Base-by-base conservation (phyloP, 2,329 filamentous ascomycete species). In the Tolypocladium ophioglossoides region DNA sequence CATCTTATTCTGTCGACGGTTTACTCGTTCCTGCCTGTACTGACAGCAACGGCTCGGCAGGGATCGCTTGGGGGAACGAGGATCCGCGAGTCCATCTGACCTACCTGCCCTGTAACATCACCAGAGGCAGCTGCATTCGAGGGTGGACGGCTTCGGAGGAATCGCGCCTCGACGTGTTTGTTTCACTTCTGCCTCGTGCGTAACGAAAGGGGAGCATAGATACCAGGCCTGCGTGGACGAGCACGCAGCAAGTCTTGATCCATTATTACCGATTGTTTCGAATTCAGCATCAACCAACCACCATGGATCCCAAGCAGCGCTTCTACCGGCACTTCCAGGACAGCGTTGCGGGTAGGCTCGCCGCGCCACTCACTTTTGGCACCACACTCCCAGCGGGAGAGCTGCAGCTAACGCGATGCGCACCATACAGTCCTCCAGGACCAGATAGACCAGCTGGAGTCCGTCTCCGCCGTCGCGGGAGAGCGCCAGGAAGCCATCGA, bases 311-410 rank as follows among this genome's bases (percentile, higher is more conserved):
- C 55, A 94, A 91, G 61, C 86, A 92, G 65, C 83, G 83, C 39
- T 96, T 96, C 74, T 91, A 92, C 68, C 82, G 84, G 62, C 86
- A 90, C 66, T 96, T 96, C 64, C 85, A 89, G 60, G 78, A 84
- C 62, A 85, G 88, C 69, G 82, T 87, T 52, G 82, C 82, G 49
- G 78, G 89, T 91, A 73, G 68, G 75, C 62, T 22, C 40, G 8
- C 7, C 14, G 41, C 27, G 5, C 20, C 8, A 4, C 11, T 47
- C 24, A 47, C 27, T 16, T 4, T 10, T 16, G 18, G 44, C 24
- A 47, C 44, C 8, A 7, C 8, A 34, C 16, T 32, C 10, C n/a
- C 11, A 41, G 38, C 4, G n/a, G 27, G 16, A 7, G 10, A 22
- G 22, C 22, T 6, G 7, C 34, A 51, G 24, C 32, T 37, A 34